A percentile compares a stretch with the other conserved stretches of the same genome.
phyloP scores from a whole-genome alignment of 352 stramenopile genomes.

The Aphanomyces cochlioides region DNA sequence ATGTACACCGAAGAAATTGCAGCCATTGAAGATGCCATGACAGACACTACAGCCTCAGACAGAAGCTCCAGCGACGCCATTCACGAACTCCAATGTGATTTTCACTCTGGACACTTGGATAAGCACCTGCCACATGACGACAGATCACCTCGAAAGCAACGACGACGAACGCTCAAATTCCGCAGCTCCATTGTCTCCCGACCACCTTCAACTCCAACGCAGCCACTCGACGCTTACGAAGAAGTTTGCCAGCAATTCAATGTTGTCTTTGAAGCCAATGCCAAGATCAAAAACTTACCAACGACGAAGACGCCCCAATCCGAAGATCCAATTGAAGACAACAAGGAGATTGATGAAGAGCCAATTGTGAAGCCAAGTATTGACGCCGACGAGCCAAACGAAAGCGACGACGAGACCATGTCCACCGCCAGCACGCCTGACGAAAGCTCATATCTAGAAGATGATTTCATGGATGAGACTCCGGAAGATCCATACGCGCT shows the following conservation, averaged over 20 bases:
- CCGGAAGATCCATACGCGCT: background rate
- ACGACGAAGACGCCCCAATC: background rate
- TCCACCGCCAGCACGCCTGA: constrained; percentile 20
- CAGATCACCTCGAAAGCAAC: too few relatives aligned
- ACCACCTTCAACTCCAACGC: too few relatives aligned
- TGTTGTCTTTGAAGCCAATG: constrained; percentile 5
- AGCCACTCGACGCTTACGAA: constrained; percentile 9
- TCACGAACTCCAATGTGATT: too few relatives aligned
- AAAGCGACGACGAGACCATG: background rate
- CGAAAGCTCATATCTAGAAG: background rate
- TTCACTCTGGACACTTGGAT: too few relatives aligned
- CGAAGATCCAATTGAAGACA: background rate
- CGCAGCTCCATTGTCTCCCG: too few relatives aligned
- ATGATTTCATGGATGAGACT: constrained; percentile 22
- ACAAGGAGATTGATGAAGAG: constrained; percentile 25
- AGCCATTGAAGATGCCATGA: background rate
- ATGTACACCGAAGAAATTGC: constrained; percentile 13
- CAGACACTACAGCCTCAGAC: too few relatives aligned
- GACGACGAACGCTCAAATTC: too few relatives aligned
- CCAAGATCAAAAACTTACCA: background rate
- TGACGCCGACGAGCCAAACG: constrained; percentile 6
- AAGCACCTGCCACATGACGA: too few relatives aligned
- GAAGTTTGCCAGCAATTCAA: constrained; percentile 26
- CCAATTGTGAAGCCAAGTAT: constrained; percentile 25
- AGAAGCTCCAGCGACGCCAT: too few relatives aligned